These are phyloP conservation scores for Penicillium sp. DNA, from an alignment of 2,329 filamentous ascomycete species.

Conservation along the genomic window DNA sequence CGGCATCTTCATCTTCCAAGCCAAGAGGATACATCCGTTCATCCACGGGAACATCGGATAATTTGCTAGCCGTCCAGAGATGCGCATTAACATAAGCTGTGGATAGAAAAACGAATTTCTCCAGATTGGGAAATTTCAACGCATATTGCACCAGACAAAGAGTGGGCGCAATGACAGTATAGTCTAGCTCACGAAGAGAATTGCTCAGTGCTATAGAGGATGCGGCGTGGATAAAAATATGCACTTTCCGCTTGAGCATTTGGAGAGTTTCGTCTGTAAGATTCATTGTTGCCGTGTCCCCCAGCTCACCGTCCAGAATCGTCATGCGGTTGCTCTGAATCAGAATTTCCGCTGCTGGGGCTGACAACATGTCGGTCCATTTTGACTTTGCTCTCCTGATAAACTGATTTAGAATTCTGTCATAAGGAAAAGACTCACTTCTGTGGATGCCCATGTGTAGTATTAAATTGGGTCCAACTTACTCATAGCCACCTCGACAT, in stretches of 20 bases:
- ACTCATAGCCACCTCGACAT: constrained; percentile 25
- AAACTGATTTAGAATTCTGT: background rate
- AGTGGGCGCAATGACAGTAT: constrained; percentile 23
- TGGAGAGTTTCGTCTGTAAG: constrained; percentile 21
- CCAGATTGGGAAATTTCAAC: constrained; percentile 26
- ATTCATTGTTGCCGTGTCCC: constrained; percentile 27
- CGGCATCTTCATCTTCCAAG: constrained; percentile 10
- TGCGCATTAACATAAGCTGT: constrained; percentile 28
- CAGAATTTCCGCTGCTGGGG: constrained; percentile 12
- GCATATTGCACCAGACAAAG: constrained; percentile 24
- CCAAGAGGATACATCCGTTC: constrained; percentile 22
- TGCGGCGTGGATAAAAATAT: constrained; percentile 26
- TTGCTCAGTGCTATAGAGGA: constrained; percentile 20
- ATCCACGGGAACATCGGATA: constrained; percentile 19
- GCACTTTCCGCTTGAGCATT: constrained; percentile 26
- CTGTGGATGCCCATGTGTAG: too few species aligned
- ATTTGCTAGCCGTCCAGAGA: constrained; percentile 20
- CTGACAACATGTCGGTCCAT: constrained; percentile 24
- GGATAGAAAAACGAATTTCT: constrained; percentile 25
- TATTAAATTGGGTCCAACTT: too few species aligned
- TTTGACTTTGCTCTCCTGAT: constrained; percentile 23
- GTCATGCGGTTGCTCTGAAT: constrained; percentile 19
- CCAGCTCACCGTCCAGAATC: constrained; percentile 26
- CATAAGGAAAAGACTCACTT: background rate
- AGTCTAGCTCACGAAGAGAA: constrained; percentile 25